A percentile compares a stretch with the other conserved stretches of the same genome.
Conservation (phyloP, 2,329 filamentous ascomycete species). For the Penicillium decumbens region DNA sequence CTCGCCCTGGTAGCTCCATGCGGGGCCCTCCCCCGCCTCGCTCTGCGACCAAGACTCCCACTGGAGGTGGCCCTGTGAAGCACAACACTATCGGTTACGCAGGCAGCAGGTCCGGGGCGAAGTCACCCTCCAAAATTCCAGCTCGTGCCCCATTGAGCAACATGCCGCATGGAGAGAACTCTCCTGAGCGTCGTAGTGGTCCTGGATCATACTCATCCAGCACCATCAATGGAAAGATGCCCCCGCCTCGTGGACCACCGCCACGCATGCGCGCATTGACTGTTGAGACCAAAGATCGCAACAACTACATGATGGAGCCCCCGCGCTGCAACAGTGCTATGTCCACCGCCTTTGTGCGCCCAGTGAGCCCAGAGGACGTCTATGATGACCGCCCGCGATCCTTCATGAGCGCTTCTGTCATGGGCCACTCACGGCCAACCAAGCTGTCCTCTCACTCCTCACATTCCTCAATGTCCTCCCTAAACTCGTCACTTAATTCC, state of each 20-base stretch:
- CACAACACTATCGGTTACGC: slow-evolving; percentile 36
- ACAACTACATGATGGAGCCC: slow-evolving; percentile 34
- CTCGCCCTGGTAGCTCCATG: slow-evolving; percentile 35
- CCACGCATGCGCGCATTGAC: slow-evolving; percentile 89
- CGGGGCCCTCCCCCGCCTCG: slow-evolving; percentile 41
- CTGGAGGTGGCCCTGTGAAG: slow-evolving; percentile 37
- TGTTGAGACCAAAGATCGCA: slow-evolving; percentile 46
- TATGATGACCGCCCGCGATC: slow-evolving; percentile 65
- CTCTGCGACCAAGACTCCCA: slow-evolving; percentile 47
- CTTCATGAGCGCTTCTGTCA: slow-evolving; percentile 43
- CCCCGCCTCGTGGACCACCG: slow-evolving; percentile 60
- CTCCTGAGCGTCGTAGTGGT: slow-evolving; percentile 64
- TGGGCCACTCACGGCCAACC: slow-evolving; percentile 34
- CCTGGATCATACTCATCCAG: slow-evolving; percentile 42
- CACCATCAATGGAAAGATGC: slow-evolving; percentile 47
- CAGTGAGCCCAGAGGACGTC: slow-evolving; percentile 70
- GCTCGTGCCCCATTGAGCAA: slow-evolving; percentile 45
- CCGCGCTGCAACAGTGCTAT: slow-evolving; percentile 51
- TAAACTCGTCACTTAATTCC: slow-evolving; percentile 34
- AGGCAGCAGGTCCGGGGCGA: slow-evolving; percentile 29
- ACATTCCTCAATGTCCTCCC: slow-evolving; percentile 32
- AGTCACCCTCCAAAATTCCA: slow-evolving; percentile 48
- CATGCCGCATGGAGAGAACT: slow-evolving; percentile 60
- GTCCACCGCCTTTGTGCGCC: slow-evolving; percentile 51
- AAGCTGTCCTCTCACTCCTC: slow-evolving; percentile 40